Evolutionary conservation across 257 asterid species (phyloP).

Genomic region (Oldenlandia corymbosa): DNA sequence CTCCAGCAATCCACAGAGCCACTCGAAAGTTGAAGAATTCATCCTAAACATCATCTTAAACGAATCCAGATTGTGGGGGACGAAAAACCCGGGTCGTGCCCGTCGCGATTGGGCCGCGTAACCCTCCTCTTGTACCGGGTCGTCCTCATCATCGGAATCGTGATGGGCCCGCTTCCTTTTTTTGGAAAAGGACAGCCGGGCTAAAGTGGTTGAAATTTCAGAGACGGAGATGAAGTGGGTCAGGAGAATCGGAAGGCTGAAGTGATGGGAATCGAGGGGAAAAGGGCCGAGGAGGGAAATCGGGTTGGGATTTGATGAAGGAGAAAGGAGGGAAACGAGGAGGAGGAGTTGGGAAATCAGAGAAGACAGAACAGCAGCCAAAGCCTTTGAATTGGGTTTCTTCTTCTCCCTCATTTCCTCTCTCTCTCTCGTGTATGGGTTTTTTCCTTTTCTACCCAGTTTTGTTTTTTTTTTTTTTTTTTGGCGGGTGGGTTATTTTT

Average conservation of each 20-base stretch:
- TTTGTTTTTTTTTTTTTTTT: neutral
- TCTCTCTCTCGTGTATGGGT: neutral
- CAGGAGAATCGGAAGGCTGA: conserved; percentile 37
- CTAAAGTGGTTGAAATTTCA: conserved; percentile 36
- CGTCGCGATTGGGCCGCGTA: conserved; percentile 11
- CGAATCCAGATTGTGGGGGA: conserved; percentile 45
- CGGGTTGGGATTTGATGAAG: conserved; percentile 26
- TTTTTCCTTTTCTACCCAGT: too few relatives aligned
- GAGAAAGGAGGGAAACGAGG: conserved; percentile 35
- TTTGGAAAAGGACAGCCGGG: conserved; percentile 32
- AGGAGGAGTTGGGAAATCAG: conserved; percentile 47
- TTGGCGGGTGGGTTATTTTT: too few relatives aligned
- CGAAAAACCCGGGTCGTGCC: conserved; percentile 17
- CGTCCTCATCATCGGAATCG: conserved; percentile 11
- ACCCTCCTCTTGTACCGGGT: conserved; percentile 16
- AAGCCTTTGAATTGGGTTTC: conserved; percentile 37
- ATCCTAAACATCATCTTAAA: conserved; percentile 53
- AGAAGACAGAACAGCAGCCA: conserved; percentile 59
- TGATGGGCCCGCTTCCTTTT: conserved; percentile 57
- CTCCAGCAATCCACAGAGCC: conserved; percentile 82
- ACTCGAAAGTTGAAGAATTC: conserved; percentile 63
- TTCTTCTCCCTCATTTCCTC: conserved; percentile 7
- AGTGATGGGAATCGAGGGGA: conserved; percentile 12
- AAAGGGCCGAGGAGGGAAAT: neutral
- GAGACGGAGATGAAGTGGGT: conserved; percentile 49